Evolutionary conservation across 129 eudicot genomes (phyloP), one percentile per base, ranked within the genome.

Genomic region (sunflower (Helianthus annuus)): DNA sequence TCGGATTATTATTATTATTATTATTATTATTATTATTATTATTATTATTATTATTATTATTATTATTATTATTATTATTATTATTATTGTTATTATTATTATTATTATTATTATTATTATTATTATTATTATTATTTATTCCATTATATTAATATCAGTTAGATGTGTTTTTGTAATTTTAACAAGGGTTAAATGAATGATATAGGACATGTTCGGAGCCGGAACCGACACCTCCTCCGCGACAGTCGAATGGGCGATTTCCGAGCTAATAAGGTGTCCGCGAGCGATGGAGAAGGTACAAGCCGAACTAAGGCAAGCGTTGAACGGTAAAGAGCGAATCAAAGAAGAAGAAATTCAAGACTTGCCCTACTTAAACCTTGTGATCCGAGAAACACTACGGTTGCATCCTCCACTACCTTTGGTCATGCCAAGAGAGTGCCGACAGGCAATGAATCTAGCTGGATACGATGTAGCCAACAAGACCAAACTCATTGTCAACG

Each of bases 141-240:
- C n/a, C n/a, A n/a, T n/a, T n/a, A 19, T 27, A 27, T 27, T 27
- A 27, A 27, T 27, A 27, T 27, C 2, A 27, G 1, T 27, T 27
- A 27, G 1, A 27, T 27, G 32, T 27, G 2, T 40, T 40, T 6
- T 39, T 1, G 44, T 39, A 39, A 3, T 39, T 1, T 7, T 40
- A 40, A 40, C 45, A 4, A 53, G 12, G 46, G 64, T 74, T 66
- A 54, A 54, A 76, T 34, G 29, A 32, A 52, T 27, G 1, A 29
- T 69, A 24, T 49, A 84, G 83, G 83, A 84, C 40, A 70, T 81
- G 63, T 78, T 84, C 1, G 56, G 56, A 15, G 85, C 74, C 0
- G 89, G 85, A 1, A 77, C 77, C 0, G 83, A 84, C 24, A 78
- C 85, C 4, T 64, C 85, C 27, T 65, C 83, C 0, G 68, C 79